These are phyloP conservation scores for Pleurotus salmoneostramineus DNA, from an alignment of 768 basidiomycete species.

Conservation along the genomic window DNA sequence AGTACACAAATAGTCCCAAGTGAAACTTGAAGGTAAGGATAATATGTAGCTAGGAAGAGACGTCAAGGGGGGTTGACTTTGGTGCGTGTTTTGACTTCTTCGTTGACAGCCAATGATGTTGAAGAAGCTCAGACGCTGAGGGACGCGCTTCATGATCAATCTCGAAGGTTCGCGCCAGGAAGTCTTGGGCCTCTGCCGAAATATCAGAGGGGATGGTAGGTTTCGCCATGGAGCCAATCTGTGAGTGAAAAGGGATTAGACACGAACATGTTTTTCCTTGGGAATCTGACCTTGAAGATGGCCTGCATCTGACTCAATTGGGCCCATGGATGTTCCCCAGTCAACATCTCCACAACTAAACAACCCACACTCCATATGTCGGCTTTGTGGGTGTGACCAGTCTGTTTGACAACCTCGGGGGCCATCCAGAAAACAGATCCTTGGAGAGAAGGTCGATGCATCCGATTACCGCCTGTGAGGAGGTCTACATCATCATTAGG, in stretches of 20 bases:
- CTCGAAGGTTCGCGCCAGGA: slow-evolving; percentile 84
- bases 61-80: slow-evolving; percentile 10
- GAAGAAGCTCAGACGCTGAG: slow-evolving; percentile 69
- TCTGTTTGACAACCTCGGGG: slow-evolving; percentile 97
- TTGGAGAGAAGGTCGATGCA: slow-evolving; percentile 89
- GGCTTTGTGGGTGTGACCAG: slow-evolving; percentile 84
- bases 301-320: slow-evolving; percentile 99
- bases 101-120: slow-evolving; percentile 67
- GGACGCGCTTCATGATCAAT: slow-evolving; percentile 79
- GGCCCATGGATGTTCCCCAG: slow-evolving; percentile 93
- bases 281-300: slow-evolving; percentile 77
- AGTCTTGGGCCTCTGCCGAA: slow-evolving; percentile 81
- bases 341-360: slow-evolving; percentile 94
- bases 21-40: background rate
- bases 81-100: slow-evolving; percentile 24
- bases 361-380: slow-evolving; percentile 98
- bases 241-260: background rate
- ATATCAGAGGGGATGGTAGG: slow-evolving; percentile 92
- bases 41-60: slow-evolving; percentile 6
- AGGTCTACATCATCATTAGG: slow-evolving; percentile 26
- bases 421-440: slow-evolving; percentile 99
- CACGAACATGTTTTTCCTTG: background rate
- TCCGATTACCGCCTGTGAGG: slow-evolving; percentile 52
- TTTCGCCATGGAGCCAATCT: slow-evolving; percentile 91
- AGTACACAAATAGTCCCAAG: slow-evolving; percentile 5